Conservation (phyloP, 2,329 filamentous ascomycete species). For the Dissoconium aciculare region DNA sequence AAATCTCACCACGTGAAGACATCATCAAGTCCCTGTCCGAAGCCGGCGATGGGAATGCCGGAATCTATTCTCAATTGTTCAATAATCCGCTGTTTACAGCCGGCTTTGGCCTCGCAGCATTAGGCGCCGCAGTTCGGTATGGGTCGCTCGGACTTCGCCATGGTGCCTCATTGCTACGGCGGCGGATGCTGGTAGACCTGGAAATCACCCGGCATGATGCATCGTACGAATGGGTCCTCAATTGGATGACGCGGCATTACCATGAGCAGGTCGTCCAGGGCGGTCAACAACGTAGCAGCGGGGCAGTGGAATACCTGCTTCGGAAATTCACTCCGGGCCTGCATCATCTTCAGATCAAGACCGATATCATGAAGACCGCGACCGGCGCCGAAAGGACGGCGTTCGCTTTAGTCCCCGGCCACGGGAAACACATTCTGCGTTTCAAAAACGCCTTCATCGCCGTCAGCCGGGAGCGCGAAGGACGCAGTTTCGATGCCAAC, state of each 20-base stretch:
- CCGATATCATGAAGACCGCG: constrained; percentile 44
- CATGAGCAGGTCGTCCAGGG: constrained; percentile 15
- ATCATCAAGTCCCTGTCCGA: constrained; percentile 26
- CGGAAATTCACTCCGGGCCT: constrained; percentile 44
- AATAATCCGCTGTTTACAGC: constrained; percentile 41
- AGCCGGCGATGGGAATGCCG: constrained; percentile 22
- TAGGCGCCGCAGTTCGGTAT: constrained; percentile 69
- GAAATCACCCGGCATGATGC: constrained; percentile 91
- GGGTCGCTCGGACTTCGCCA: constrained; percentile 62
- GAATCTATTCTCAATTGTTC: constrained; percentile 31
- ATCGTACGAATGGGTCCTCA: constrained; percentile 84
- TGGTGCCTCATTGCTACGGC: constrained; percentile 58
- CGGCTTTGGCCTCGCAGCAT: constrained; percentile 74
- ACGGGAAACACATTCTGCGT: constrained; percentile 74
- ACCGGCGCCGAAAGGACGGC: constrained; percentile 60
- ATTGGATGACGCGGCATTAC: constrained; percentile 65
- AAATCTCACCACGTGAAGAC: constrained; percentile 14
- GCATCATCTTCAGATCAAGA: constrained; percentile 51
- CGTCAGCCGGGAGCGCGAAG: constrained; percentile 65
- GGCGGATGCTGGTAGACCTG: constrained; percentile 81
- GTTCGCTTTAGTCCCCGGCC: constrained; percentile 82
- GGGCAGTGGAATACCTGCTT: constrained; percentile 39
- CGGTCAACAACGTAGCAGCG: constrained; percentile 27
- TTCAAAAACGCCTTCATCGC: constrained; percentile 77
- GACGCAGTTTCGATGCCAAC: constrained; percentile 66